Evolutionary conservation across 2,329 filamentous ascomycete genomes (phyloP).

Genomic region (Mycosphaerella sp.): DNA sequence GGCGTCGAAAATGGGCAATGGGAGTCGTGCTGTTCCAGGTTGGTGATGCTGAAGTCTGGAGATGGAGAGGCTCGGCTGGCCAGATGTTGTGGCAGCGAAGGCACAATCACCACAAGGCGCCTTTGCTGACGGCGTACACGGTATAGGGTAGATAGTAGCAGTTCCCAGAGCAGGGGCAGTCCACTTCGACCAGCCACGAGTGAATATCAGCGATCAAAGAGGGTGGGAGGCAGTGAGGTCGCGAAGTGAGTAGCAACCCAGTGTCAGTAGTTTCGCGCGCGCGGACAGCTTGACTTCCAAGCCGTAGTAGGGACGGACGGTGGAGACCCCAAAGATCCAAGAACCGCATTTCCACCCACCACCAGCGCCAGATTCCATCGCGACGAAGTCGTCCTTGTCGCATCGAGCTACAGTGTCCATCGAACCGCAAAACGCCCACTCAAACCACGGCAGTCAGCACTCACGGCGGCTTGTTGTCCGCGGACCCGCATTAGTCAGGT

Average conservation of each 20-base stretch:
- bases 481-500: conserved; percentile 18
- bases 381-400: conserved; percentile 12
- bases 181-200: no score
- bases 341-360: conserved; percentile 1
- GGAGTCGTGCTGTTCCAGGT: not conserved
- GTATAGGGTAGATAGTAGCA: no score
- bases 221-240: no score
- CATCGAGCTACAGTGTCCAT: conserved; percentile 13
- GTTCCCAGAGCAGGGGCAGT: no score
- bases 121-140: no score
- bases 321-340: conserved; percentile 2
- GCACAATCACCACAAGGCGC: not conserved
- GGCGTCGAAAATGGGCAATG: conserved; percentile 1
- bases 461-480: conserved; percentile 1
- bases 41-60: not conserved
- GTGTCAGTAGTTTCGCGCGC: no score
- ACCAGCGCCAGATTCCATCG: conserved; percentile 10
- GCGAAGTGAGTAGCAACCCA: no score
- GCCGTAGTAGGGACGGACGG: conserved; percentile 6
- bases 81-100: conserved; percentile 6
- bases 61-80: conserved; percentile 8
- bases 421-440: conserved; percentile 14
- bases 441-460: not conserved
- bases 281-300: conserved; percentile 1
- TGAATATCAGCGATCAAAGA: no score